Evolutionary conservation across 2,329 filamentous ascomycete species (phyloP).

Genomic region (Cladosporium sp.): DNA sequence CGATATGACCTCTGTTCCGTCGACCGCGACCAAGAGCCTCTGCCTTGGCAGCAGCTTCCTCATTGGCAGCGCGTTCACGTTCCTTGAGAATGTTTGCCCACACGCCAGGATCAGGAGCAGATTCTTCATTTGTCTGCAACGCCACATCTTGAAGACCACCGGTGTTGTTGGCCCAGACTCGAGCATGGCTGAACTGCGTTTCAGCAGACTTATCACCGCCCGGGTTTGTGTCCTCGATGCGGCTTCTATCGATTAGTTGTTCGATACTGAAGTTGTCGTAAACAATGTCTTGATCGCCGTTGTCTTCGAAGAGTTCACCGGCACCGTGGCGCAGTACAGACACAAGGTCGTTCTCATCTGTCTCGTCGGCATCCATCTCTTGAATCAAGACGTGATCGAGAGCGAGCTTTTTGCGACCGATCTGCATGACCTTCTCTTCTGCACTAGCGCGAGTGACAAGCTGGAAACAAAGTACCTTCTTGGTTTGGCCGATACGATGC

Average conservation of each 20-base stretch:
- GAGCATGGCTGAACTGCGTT: slow-evolving; percentile 80
- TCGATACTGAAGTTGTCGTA: slow-evolving; percentile 84
- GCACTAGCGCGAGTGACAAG: slow-evolving; percentile 83
- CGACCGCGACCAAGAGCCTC: slow-evolving; percentile 83
- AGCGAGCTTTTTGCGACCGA: slow-evolving; percentile 92
- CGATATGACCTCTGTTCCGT: slow-evolving; percentile 58
- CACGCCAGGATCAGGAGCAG: slow-evolving; percentile 60
- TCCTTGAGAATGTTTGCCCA: slow-evolving; percentile 90
- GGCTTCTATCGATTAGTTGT: slow-evolving; percentile 79
- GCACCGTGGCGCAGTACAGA: slow-evolving; percentile 85
- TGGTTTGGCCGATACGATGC: slow-evolving; percentile 92
- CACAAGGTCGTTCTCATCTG: slow-evolving; percentile 73
- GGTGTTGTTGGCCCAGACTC: slow-evolving; percentile 85
- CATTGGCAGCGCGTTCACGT: slow-evolving; percentile 72
- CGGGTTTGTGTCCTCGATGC: slow-evolving; percentile 66
- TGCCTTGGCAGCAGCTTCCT: slow-evolving; percentile 61
- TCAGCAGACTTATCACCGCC: slow-evolving; percentile 61
- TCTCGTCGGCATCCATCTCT: slow-evolving; percentile 78
- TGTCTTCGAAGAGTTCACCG: slow-evolving; percentile 76
- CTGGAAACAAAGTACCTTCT: slow-evolving; percentile 93
- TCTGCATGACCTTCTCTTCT: slow-evolving; percentile 94
- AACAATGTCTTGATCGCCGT: slow-evolving; percentile 65
- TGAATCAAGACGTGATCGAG: slow-evolving; percentile 94
- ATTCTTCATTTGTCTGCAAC: slow-evolving; percentile 40
- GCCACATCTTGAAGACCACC: slow-evolving; percentile 53